phyloP scores from a whole-genome alignment of 1,284 basidiomycete species.

The Pascua guehoae region DNA sequence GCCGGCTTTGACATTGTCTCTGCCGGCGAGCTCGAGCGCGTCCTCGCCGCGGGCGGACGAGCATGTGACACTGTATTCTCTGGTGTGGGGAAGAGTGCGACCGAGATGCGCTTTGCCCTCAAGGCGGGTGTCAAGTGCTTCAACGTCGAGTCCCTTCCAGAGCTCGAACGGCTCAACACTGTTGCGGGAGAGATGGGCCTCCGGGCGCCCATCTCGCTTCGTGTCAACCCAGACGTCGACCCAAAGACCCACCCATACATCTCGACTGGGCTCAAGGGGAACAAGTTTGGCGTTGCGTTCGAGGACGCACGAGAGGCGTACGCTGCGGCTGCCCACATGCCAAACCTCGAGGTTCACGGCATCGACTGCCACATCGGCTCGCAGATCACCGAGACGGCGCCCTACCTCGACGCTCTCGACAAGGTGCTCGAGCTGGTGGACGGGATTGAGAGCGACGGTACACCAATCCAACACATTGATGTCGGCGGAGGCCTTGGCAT shows the following conservation, averaged over 20 bases:
- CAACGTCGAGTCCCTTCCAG: constrained; percentile 14
- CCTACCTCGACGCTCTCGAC: constrained; percentile 8
- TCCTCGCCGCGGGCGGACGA: constrained; percentile 8
- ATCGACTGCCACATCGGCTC: constrained; percentile 15
- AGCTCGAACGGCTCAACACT: constrained; percentile 4
- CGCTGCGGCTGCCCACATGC: not conserved
- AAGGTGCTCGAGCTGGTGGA: constrained; percentile 9
- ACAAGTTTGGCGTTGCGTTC: constrained; percentile 13
- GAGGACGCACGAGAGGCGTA: constrained; percentile 4
- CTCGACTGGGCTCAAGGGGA: constrained; percentile 6
- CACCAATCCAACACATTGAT: constrained; percentile 9
- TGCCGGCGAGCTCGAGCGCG: constrained; percentile 9
- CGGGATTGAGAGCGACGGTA: constrained; percentile 4
- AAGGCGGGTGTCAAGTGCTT: constrained; percentile 12
- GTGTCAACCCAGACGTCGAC: constrained; percentile 13
- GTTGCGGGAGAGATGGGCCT: constrained; percentile 2
- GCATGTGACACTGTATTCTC: constrained; percentile 6
- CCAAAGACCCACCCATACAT: constrained; percentile 11
- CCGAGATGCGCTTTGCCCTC: constrained; percentile 8
- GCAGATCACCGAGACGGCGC: constrained; percentile 6
- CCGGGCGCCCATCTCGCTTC: constrained; percentile 1
- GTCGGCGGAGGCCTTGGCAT: constrained; percentile 12
- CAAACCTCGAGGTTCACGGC: not conserved
- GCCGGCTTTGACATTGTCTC: constrained; percentile 13
- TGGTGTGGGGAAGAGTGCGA: constrained; percentile 8